Conservation (phyloP, 1,284 basidiomycete species). For the Butyriboletus appendiculatus region DNA sequence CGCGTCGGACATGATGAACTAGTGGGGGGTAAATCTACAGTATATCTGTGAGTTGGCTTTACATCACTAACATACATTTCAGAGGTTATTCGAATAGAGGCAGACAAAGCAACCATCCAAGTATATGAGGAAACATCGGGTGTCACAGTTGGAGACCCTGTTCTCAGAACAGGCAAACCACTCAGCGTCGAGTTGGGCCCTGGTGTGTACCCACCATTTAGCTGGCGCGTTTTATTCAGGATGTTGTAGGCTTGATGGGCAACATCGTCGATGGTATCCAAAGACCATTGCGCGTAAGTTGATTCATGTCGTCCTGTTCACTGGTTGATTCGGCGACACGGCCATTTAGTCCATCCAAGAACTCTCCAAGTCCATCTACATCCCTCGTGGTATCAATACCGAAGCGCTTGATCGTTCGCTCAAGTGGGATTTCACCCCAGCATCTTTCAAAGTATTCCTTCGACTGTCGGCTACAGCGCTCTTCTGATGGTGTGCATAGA, state of each 20-base stretch:
- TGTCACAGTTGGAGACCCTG: conserved; percentile 97
- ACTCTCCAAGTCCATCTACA: conserved; percentile 97
- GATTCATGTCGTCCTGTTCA: conserved; percentile 7
- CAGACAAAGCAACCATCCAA: conserved; percentile 97
- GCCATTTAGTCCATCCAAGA: conserved; percentile 85
- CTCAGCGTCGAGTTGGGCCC: conserved; percentile 97
- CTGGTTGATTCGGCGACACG: conserved; percentile 19
- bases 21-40: conserved; percentile 71
- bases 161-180: conserved; percentile 96
- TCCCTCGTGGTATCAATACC: conserved; percentile 98
- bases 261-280: conserved; percentile 99
- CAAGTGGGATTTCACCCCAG: conserved; percentile 97
- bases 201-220: conserved; percentile 48
- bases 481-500: conserved; percentile 43
- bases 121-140: conserved; percentile 99
- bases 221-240: conserved; percentile 5
- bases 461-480: not conserved
- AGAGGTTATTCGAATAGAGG: conserved; percentile 98
- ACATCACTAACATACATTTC: conserved; percentile 20
- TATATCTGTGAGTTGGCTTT: not conserved
- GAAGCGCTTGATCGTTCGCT: conserved; percentile 88
- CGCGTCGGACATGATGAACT: conserved; percentile 96
- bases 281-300: conserved; percentile 78
- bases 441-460: conserved; percentile 64
- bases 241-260: conserved; percentile 81